A percentile compares a stretch with the other conserved stretches of the same genome.
Evolutionary conservation across 805 yeast genomes (phyloP).

Genomic region (Wickerhamomyces pijperi): DNA sequence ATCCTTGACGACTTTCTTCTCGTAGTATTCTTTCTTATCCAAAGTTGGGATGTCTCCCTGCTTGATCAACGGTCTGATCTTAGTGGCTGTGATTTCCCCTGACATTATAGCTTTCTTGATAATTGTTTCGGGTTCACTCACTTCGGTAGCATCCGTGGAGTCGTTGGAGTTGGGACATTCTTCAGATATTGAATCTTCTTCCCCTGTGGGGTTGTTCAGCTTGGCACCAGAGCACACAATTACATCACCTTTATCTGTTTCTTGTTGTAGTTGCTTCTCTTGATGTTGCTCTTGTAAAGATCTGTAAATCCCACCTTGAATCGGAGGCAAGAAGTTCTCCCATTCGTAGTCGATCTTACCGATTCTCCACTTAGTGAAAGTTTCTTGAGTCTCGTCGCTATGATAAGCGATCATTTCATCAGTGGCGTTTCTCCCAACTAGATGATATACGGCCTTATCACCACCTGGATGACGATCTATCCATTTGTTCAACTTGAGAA

Average conservation of each 20-base stretch:
- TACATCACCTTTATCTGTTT: too few species aligned
- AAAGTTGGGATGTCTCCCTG: constrained; percentile 32
- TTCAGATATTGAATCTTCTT: too few species aligned
- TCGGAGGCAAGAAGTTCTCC: constrained; percentile 76
- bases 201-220: not conserved
- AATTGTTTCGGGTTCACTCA: not conserved
- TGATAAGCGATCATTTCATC: constrained; percentile 88
- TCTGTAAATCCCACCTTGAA: constrained; percentile 62
- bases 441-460: constrained; percentile 68
- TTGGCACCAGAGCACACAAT: too few species aligned
- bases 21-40: constrained; percentile 21
- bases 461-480: constrained; percentile 79
- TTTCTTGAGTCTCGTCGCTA: constrained; percentile 38
- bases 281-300: constrained; percentile 18
- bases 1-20: constrained; percentile 32
- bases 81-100: constrained; percentile 29
- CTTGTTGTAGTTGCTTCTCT: not conserved
- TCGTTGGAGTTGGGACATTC: too few species aligned
- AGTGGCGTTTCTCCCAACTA: constrained; percentile 84
- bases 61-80: constrained; percentile 41
- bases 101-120: constrained; percentile 11
- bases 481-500: constrained; percentile 63
- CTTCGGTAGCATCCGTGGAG: not conserved
- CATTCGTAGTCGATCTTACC: constrained; percentile 58
- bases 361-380: constrained; percentile 47